Conservation (phyloP, 2,329 filamentous ascomycete genomes). For the Diaporthe velutina region DNA sequence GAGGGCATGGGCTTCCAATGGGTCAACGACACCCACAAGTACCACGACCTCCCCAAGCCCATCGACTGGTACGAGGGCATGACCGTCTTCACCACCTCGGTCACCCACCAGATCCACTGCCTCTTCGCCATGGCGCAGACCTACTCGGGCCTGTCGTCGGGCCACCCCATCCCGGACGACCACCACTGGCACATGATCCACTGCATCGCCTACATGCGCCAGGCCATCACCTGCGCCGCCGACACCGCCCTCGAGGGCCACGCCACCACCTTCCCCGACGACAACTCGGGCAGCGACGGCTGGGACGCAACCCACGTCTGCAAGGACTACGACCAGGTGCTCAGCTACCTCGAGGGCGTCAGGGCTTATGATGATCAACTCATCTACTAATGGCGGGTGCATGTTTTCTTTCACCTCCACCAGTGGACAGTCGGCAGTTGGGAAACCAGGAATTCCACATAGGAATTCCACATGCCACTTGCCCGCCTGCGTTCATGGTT, state of each 20-base stretch:
- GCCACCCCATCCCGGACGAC: constrained; percentile 55
- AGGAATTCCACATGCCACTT: background rate
- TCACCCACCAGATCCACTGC: constrained; percentile 54
- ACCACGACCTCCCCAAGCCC: constrained; percentile 52
- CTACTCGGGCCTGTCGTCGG: constrained; percentile 56
- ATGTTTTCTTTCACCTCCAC: too few relatives aligned
- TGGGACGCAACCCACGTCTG: constrained; percentile 63
- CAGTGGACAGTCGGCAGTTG: background rate
- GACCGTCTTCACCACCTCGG: constrained; percentile 53
- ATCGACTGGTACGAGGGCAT: constrained; percentile 50
- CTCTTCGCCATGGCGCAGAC: constrained; percentile 49
- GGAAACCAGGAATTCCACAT: background rate
- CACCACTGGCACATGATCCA: constrained; percentile 63
- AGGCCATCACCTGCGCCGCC: constrained; percentile 60
- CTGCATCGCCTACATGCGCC: constrained; percentile 62
- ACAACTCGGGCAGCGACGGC: constrained; percentile 60
- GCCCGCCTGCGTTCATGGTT: constrained; percentile 19
- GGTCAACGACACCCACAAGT: constrained; percentile 51
- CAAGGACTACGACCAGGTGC: constrained; percentile 57
- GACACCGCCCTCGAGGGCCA: constrained; percentile 61
- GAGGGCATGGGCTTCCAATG: constrained; percentile 53
- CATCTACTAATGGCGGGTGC: constrained; percentile 51
- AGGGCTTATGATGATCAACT: constrained; percentile 59
- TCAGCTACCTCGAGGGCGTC: constrained; percentile 57
- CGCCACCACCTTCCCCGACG: constrained; percentile 60